phyloP scores from a whole-genome alignment of 2,329 filamentous ascomycete species.

The Alternaria gansuensis region DNA sequence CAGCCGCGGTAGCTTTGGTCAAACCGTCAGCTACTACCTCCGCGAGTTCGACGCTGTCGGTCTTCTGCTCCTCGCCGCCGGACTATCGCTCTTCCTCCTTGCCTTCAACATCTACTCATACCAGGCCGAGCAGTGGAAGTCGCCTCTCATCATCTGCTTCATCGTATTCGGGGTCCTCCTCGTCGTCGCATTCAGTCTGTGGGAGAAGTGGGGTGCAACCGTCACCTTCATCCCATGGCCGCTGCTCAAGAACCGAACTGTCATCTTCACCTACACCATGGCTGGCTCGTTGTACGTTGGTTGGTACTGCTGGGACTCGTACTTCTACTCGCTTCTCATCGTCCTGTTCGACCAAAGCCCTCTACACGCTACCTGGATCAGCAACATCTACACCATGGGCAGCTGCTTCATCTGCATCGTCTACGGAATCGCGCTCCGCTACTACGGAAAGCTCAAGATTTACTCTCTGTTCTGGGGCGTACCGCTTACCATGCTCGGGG shows the following conservation, averaged over 20 bases:
- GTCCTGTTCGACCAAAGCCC: conserved; percentile 52
- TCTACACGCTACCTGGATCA: conserved; percentile 51
- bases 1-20: conserved; percentile 57
- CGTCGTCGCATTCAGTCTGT: conserved; percentile 52
- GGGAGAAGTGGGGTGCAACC: conserved; percentile 54
- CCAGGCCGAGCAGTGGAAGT: conserved; percentile 47
- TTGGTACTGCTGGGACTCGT: conserved; percentile 54
- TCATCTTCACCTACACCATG: conserved; percentile 63
- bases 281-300: conserved; percentile 50
- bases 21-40: conserved; percentile 64
- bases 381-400: conserved; percentile 54
- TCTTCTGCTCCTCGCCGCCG: conserved; percentile 67
- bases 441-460: conserved; percentile 45
- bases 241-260: conserved; percentile 61
- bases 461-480: conserved; percentile 43
- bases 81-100: conserved; percentile 72
- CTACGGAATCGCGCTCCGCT: conserved; percentile 40
- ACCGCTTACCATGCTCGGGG: conserved; percentile 47
- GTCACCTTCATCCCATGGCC: conserved; percentile 58
- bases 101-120: conserved; percentile 67
- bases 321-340: conserved; percentile 55
- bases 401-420: conserved; percentile 45
- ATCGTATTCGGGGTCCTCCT: conserved; percentile 52
- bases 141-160: conserved; percentile 55
- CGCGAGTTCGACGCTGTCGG: conserved; percentile 72